Base-by-base conservation (phyloP, 495 filamentous ascomycete species). In the Pyrenopolyporus hunteri region DNA sequence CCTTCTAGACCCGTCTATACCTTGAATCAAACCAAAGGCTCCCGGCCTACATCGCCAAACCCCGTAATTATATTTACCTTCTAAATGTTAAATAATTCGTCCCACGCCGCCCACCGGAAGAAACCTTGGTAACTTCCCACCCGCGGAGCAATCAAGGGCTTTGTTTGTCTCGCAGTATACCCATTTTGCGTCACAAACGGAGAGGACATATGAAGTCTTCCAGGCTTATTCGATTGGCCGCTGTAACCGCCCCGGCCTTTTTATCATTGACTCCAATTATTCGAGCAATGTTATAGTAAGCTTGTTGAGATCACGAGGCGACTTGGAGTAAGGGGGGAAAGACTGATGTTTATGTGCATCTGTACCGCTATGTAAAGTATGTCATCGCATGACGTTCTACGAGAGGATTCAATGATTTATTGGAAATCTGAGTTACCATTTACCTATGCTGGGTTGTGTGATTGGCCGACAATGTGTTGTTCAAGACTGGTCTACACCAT, bases 351-450 rank as follows among this genome's bases (percentile, higher is more conserved):
- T 35, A 63, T 50, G 59, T 55, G 58, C 48, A 59, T 55, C 46
- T 66, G 63, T 66, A 66, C 48, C 60, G 58, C 17, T 59, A 63
- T 63, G 64, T 67, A 67, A 63, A 55, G 20, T 57, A 66, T 47
- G 50, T 60, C 50, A 46, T 20, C 31, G 4, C 16, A 44, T 39
- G 36, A 40, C 29, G 37, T 16, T 51, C 16, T 57, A 58, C 23
- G 28, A 55, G 35, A 46, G 47, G 53, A 50, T 55, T 46, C 31
- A 56, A 61, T 55, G 44, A 57, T 42, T n/a, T n/a, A 40, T 48
- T 52, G 37, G 39, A 45, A 26, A 46, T 42, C 44, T 37, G 13
- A 33, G 36, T 11, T 42, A 39, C 17, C 26, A 33, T 20, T 23
- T 51, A 7, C 9, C 17, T 19, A 11, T 19, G 8, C 13, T 40